Evolutionary conservation across 495 filamentous ascomycete species (phyloP), one percentile per base, ranked within the genome.

Genomic region (Cudoniella acicularis): DNA sequence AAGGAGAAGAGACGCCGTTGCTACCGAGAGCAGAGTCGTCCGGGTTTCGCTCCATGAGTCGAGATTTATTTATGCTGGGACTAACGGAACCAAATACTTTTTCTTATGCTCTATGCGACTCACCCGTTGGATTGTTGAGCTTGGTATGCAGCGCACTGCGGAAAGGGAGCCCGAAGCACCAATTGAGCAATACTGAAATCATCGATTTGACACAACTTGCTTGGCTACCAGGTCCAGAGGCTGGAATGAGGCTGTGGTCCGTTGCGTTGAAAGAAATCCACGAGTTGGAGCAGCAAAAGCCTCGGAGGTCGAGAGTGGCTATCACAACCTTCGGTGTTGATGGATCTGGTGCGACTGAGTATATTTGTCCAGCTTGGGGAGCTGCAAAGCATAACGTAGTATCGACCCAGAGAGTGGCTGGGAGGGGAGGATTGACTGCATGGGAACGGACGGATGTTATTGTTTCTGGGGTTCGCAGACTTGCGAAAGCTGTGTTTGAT

Each of bases 91-190:
- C 77, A 0, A 77, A 79, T 42, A 80, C 77, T 0, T 57, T 81
- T 3, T 68, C 75, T 2, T 82, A 81, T 57, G 79, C 77, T 4
- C 62, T 83, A 2, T 81, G 78, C 55, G 79, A 83, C 50, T 81
- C 78, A 1, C 79, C 79, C 0, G 76, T 75, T 9, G 79, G 79
- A 6, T 67, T 81, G 30, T 60, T 83, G 22, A 72, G 75, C 22
- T 70, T 79, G 27, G 69, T 77, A 10, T 56, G 77, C 46, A 70
- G 70, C 51, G 68, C 60, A 9, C 64, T 82, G n/a, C 58, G 69
- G 23, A 56, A 64, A 13, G 63, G 68, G 20, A 65, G 64, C 17
- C 63, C 73, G 1, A 56, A 56, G 21, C 71, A 69, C 50, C 64
- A 61, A 42, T 70, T 79, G 36, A 69, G 67, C 6, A 59, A 70